Conservation (phyloP, 23 red algal genomes). For the Gracilaria gracilis region DNA sequence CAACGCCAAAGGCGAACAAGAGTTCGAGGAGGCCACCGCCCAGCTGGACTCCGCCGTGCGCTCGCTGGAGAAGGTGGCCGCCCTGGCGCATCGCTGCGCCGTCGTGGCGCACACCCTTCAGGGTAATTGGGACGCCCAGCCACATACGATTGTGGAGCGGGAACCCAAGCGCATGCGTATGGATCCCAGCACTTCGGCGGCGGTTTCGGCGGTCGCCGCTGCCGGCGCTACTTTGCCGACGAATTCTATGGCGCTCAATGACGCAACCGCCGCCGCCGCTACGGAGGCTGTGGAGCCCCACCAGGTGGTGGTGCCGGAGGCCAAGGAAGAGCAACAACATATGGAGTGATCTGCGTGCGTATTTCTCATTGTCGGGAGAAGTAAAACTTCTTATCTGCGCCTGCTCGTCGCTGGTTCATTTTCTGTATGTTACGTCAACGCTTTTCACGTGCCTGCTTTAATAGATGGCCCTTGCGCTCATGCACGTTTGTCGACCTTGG, state of each 20-base stretch:
- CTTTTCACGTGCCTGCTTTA: neutral
- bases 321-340: conserved; percentile 38
- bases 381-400: conserved; percentile 27
- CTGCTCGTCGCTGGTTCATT: neutral
- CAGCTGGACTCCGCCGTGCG: conserved; percentile 43
- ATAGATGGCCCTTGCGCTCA: neutral
- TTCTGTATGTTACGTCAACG: neutral
- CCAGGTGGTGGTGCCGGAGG: conserved; percentile 9
- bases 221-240: conserved; percentile 15
- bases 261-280: conserved; percentile 35
- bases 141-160: neutral
- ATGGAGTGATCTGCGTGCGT: conserved; percentile 12
- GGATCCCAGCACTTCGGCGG: neutral
- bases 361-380: conserved; percentile 43
- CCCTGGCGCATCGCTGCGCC: conserved; percentile 37
- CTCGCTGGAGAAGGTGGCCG: conserved; percentile 52
- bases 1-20: conserved; percentile 33
- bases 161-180: conserved; percentile 51
- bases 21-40: conserved; percentile 54
- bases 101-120: conserved; percentile 38
- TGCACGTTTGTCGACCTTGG: neutral
- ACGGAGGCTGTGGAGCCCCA: conserved; percentile 27
- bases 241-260: conserved; percentile 35
- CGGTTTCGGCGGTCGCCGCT: neutral
- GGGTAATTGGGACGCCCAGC: conserved; percentile 35